phyloP scores from a whole-genome alignment of 495 filamentous ascomycete genomes.

The Poronia punctata region DNA sequence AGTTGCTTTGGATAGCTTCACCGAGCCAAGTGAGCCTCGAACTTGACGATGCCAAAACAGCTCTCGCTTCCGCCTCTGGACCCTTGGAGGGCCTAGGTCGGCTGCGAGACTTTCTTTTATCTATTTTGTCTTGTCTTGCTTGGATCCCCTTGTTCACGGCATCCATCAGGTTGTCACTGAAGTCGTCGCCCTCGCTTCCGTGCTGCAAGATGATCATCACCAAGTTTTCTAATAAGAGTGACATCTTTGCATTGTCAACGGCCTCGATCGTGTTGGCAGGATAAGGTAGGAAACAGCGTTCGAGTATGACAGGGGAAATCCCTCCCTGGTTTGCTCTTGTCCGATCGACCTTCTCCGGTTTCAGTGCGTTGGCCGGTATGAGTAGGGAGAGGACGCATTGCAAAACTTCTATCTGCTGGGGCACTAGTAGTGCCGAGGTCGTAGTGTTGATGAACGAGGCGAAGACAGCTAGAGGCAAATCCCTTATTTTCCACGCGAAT shows the following conservation, averaged over 20 bases:
- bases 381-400: constrained; percentile 58
- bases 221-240: constrained; percentile 66
- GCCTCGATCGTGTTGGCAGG: constrained; percentile 54
- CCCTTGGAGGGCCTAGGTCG: constrained; percentile 27
- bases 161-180: constrained; percentile 39
- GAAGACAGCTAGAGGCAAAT: constrained; percentile 64
- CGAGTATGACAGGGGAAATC: constrained; percentile 53
- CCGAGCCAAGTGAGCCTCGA: constrained; percentile 31
- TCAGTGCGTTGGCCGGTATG: constrained; percentile 50
- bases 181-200: constrained; percentile 27
- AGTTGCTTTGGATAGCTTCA: constrained; percentile 23
- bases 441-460: constrained; percentile 56
- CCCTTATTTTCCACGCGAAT: constrained; percentile 57
- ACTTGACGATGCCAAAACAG: constrained; percentile 31
- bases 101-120: constrained; percentile 42
- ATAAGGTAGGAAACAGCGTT: constrained; percentile 64
- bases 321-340: constrained; percentile 28
- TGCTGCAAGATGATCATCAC: constrained; percentile 49
- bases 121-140: constrained; percentile 47
- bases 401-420: constrained; percentile 53
- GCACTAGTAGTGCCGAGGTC: constrained; percentile 37
- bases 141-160: constrained; percentile 58
- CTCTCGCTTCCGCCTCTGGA: constrained; percentile 25
- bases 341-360: constrained; percentile 35
- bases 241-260: constrained; percentile 75